Base-by-base conservation (phyloP, 345 rosid genomes). In the Pseudoturritis turrita region DNA sequence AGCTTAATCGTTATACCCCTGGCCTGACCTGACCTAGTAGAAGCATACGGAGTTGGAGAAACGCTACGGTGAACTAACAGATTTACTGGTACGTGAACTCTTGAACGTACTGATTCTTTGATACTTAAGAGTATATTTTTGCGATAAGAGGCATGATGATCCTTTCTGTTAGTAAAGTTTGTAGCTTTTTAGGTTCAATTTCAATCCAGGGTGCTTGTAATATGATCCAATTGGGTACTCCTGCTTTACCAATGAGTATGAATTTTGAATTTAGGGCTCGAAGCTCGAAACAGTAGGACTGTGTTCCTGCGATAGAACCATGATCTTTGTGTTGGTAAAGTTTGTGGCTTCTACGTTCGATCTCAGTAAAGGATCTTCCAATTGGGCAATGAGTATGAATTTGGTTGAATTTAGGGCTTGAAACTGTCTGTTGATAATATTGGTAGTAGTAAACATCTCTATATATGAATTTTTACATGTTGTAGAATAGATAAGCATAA, bases 21-120 rank as follows among this genome's bases (percentile, higher is more conserved):
- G n/a, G n/a, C n/a, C n/a, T n/a, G n/a, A n/a, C 43, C 33, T 66
- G 50, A 61, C 72, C 77, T 75, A 22, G 55, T 85, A 95, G 99
- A 96, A 95, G 89, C 99, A 91, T 73, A 85, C 84, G 76, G 99
- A 95, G 82, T 88, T 95, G 65, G 99, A 95, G 84, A 95, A 95
- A 74, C 96, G 96, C 63, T 95, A 95, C 75, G 96, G 97, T 51
- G 99, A 91, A 74, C 83, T 95, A 64, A 95, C 99, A 54, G 99
- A 95, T 83, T 78, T 95, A 59, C 82, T 95, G 98, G 99, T 91
- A 91, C 28, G 29, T 54, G 17, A 68, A 71, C 70, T 70, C 28
- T 17, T 33, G 51, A 51, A 57, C 18, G 29, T 53, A 62, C 40
- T 45, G 36, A 44, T 43, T 67, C 14, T 25, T 54, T 19, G 8